A percentile compares a stretch with the other conserved stretches of the same genome.
Evolutionary conservation across 2,329 filamentous ascomycete species (phyloP).

Genomic region (Uncinocarpus reesii): DNA sequence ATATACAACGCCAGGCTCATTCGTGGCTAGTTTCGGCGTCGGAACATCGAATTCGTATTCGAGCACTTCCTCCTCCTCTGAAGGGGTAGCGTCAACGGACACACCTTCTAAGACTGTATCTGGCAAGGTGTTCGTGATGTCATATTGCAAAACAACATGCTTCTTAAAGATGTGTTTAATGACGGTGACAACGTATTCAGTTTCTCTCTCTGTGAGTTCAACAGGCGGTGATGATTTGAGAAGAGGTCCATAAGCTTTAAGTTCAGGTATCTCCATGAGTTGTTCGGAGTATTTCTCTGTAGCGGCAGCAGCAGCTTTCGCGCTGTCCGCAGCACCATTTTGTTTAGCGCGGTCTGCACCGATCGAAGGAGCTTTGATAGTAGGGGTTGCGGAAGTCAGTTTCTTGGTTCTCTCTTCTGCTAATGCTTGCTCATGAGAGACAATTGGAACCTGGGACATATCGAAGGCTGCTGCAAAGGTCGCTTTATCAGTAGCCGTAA

Average conservation of each 20-base stretch:
- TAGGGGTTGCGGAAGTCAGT: slow-evolving; percentile 82
- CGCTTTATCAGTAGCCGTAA: slow-evolving; percentile 80
- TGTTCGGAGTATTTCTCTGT: slow-evolving; percentile 85
- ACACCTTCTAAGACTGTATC: slow-evolving; percentile 86
- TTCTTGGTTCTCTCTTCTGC: slow-evolving; percentile 96
- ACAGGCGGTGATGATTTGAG: slow-evolving; percentile 82
- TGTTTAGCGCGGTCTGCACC: slow-evolving; percentile 62
- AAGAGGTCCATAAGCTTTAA: slow-evolving; percentile 77
- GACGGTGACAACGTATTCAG: slow-evolving; percentile 87
- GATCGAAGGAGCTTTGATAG: slow-evolving; percentile 81
- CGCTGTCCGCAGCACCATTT: slow-evolving; percentile 59
- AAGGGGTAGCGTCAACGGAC: slow-evolving; percentile 66
- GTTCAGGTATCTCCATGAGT: slow-evolving; percentile 77
- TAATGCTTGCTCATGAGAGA: slow-evolving; percentile 89
- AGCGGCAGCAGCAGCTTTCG: slow-evolving; percentile 64
- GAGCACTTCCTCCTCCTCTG: slow-evolving; percentile 65
- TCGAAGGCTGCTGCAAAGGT: slow-evolving; percentile 83
- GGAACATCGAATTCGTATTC: slow-evolving; percentile 90
- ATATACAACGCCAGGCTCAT: slow-evolving; percentile 87
- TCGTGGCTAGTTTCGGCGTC: slow-evolving; percentile 66
- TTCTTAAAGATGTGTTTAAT: slow-evolving; percentile 98
- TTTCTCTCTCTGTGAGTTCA: slow-evolving; percentile 92
- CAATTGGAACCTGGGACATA: slow-evolving; percentile 78
- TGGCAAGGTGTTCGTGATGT: slow-evolving; percentile 93
- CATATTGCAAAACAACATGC: slow-evolving; percentile 88